phyloP scores from a whole-genome alignment of 1,284 basidiomycete species.

The Sanghuangporus baumii region DNA sequence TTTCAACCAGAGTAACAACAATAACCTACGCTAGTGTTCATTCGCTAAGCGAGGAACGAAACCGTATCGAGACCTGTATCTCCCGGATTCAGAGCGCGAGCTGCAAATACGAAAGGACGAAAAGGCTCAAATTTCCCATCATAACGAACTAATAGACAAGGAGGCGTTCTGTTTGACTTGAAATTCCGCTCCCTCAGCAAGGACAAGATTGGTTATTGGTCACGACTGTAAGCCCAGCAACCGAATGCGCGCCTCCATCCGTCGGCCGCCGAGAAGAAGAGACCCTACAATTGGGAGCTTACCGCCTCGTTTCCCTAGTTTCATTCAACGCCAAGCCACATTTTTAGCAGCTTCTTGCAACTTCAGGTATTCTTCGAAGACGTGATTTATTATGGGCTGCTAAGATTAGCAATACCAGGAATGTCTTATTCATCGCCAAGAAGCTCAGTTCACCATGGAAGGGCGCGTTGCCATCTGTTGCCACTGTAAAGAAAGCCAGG shows the following conservation, averaged over 20 bases:
- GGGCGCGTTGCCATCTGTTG: too few species aligned
- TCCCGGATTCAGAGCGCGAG: background rate
- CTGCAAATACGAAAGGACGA: too few species aligned
- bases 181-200: background rate
- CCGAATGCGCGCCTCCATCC: background rate
- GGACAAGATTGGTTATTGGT: background rate
- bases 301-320: background rate
- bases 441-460: too few species aligned
- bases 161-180: background rate
- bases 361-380: background rate
- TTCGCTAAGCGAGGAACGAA: background rate
- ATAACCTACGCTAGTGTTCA: background rate
- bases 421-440: too few species aligned
- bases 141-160: too few species aligned
- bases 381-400: background rate
- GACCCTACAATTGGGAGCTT: background rate
- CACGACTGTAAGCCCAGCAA: background rate
- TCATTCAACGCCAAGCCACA: background rate
- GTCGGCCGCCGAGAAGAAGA: background rate
- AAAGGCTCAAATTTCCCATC: too few species aligned
- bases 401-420: too few species aligned
- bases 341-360: background rate
- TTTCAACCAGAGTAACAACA: background rate
- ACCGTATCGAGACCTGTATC: background rate
- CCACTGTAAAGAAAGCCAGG: too few species aligned